Conservation (phyloP, 306 rosid species). For the Vigna radiata region DNA sequence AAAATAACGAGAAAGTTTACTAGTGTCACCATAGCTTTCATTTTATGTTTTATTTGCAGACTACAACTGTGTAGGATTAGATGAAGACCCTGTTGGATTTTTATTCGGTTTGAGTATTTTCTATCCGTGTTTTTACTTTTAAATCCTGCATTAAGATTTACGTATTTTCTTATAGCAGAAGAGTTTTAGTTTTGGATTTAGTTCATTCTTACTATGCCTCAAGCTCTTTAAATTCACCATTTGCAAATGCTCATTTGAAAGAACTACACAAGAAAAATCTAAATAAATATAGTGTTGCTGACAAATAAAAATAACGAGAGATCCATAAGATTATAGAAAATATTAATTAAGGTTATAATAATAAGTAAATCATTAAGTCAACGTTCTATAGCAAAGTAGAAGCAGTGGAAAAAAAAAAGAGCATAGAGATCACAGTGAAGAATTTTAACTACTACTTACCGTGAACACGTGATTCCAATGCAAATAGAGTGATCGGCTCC, state of each 20-base stretch:
- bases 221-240: background rate
- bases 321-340: background rate
- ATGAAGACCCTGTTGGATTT: background rate
- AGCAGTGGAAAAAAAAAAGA: background rate
- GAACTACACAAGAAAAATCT: background rate
- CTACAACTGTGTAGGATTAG: background rate
- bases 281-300: background rate
- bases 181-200: background rate
- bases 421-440: background rate
- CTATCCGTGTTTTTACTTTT: background rate
- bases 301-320: background rate
- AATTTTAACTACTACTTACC: constrained; percentile 35
- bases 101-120: background rate
- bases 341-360: background rate
- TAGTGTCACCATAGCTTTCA: background rate
- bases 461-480: constrained; percentile 12
- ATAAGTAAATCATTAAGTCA: background rate
- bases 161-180: background rate
- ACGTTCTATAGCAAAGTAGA: background rate
- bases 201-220: background rate
- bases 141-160: background rate
- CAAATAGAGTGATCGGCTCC: background rate
- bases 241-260: background rate
- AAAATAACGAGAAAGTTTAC: background rate
- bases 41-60: background rate